Percentiles rank a stretch among this genome's conserved stretches.
Evolutionary conservation across 2,329 filamentous ascomycete genomes (phyloP).

Genomic region (Exophiala sp.): DNA sequence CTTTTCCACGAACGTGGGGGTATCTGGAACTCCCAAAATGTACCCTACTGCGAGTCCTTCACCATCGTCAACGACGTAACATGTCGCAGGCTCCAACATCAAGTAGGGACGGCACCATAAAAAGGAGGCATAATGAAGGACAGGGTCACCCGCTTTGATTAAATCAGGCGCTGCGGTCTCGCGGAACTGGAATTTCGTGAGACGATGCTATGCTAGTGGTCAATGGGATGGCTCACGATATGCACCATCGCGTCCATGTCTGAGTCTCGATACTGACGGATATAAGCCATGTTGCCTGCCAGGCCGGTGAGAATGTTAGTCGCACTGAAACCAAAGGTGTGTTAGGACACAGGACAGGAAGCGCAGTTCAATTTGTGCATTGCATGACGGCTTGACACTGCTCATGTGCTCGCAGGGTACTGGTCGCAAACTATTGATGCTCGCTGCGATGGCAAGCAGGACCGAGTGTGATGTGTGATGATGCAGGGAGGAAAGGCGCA

Average conservation of each 20-base stretch:
- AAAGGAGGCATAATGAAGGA: constrained; percentile 21
- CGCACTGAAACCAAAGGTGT: too few relatives aligned
- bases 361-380: neutral
- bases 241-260: constrained; percentile 24
- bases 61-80: constrained; percentile 27
- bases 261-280: constrained; percentile 17
- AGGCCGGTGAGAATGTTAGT: neutral
- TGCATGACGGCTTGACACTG: too few relatives aligned
- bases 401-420: too few relatives aligned
- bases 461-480: too few relatives aligned
- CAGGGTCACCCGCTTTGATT: constrained; percentile 12
- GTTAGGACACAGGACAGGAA: neutral
- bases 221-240: constrained; percentile 13
- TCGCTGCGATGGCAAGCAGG: too few relatives aligned
- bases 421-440: too few relatives aligned
- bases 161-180: constrained; percentile 24
- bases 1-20: constrained; percentile 18
- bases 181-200: constrained; percentile 14
- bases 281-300: constrained; percentile 18
- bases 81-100: constrained; percentile 16
- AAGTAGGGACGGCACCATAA: constrained; percentile 26
- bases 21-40: constrained; percentile 20
- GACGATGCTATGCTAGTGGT: neutral
- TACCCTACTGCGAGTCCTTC: constrained; percentile 24
- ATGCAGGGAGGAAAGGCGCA: too few relatives aligned